Conservation (phyloP, 768 basidiomycete genomes). For the Tubosaeta sp. region DNA sequence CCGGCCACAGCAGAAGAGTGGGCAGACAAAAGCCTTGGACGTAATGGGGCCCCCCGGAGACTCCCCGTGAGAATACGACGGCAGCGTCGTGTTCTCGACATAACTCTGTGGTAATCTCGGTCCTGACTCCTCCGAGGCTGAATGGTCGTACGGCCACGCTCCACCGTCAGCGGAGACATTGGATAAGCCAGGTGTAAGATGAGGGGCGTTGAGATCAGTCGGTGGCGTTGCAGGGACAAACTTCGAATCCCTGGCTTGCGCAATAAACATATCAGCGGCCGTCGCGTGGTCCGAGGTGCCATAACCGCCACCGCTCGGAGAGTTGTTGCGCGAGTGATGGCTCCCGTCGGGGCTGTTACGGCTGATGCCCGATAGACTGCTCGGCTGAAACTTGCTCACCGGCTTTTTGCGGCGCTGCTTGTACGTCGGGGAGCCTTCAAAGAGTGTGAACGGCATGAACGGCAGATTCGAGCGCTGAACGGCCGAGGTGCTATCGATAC, state of each 20-base stretch:
- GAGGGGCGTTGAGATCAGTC: slow-evolving; percentile 13
- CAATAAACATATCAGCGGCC: slow-evolving; percentile 64
- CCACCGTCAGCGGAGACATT: slow-evolving; percentile 21
- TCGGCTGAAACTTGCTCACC: slow-evolving; percentile 33
- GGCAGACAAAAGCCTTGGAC: slow-evolving; percentile 74
- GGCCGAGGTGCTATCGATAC: slow-evolving; percentile 23
- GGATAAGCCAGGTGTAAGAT: slow-evolving; percentile 19
- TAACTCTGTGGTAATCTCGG: slow-evolving; percentile 18
- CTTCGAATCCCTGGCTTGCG: slow-evolving; percentile 54
- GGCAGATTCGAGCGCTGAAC: slow-evolving; percentile 27
- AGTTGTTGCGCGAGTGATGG: slow-evolving; percentile 12
- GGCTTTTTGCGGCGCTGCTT: slow-evolving; percentile 84
- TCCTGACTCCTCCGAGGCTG: slow-evolving; percentile 14
- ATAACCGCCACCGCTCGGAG: slow-evolving; percentile 25
- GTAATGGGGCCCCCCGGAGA: slow-evolving; percentile 33
- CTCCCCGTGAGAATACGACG: slow-evolving; percentile 21
- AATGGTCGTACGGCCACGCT: slow-evolving; percentile 16
- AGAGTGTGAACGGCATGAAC: slow-evolving; percentile 67
- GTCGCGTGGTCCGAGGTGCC: slow-evolving; percentile 35
- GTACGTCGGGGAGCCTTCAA: slow-evolving; percentile 83
- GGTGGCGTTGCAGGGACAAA: slow-evolving; percentile 17
- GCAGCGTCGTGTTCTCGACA: slow-evolving; percentile 12
- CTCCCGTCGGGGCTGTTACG: slow-evolving; percentile 22
- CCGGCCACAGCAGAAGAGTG: slow-evolving; percentile 76
- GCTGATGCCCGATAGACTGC: slow-evolving; percentile 26